These are phyloP conservation scores for Backusella macrospora DNA, from an alignment of 192 early-diverging fungal species.

Conservation along the genomic window DNA sequence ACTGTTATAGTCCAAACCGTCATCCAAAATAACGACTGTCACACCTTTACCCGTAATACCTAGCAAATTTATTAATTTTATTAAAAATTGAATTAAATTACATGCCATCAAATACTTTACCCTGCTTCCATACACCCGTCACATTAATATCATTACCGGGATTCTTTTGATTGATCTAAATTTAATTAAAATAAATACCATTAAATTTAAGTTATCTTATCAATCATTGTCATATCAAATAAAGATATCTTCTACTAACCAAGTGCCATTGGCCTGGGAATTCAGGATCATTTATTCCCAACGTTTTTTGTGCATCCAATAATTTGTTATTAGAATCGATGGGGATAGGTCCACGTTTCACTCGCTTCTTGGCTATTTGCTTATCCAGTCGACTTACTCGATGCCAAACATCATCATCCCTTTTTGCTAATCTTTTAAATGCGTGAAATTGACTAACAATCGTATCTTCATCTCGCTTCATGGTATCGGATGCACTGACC, in stretches of 20 bases:
- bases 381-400: slow-evolving; percentile 22
- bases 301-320: slow-evolving; percentile 9
- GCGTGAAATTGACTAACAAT: slow-evolving; percentile 7
- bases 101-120: slow-evolving; percentile 25
- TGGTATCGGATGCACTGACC: slow-evolving; percentile 55
- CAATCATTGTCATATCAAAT: background rate
- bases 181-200: background rate
- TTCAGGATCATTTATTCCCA: slow-evolving; percentile 66
- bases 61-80: background rate
- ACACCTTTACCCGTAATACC: slow-evolving; percentile 72
- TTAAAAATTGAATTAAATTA: background rate
- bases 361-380: slow-evolving; percentile 21
- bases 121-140: slow-evolving; percentile 78
- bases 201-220: background rate
- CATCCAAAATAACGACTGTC: slow-evolving; percentile 82
- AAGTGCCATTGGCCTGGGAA: slow-evolving; percentile 80
- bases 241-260: slow-evolving; percentile 39
- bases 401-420: slow-evolving; percentile 22
- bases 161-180: slow-evolving; percentile 30
- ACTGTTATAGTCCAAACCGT: slow-evolving; percentile 79
- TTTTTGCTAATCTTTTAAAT: background rate
- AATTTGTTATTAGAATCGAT: background rate
- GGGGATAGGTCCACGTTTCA: slow-evolving; percentile 25
- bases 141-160: slow-evolving; percentile 81
- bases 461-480: slow-evolving; percentile 24